Evolutionary conservation across 768 basidiomycete species (phyloP).

Genomic region (Lentinula guzmanii): DNA sequence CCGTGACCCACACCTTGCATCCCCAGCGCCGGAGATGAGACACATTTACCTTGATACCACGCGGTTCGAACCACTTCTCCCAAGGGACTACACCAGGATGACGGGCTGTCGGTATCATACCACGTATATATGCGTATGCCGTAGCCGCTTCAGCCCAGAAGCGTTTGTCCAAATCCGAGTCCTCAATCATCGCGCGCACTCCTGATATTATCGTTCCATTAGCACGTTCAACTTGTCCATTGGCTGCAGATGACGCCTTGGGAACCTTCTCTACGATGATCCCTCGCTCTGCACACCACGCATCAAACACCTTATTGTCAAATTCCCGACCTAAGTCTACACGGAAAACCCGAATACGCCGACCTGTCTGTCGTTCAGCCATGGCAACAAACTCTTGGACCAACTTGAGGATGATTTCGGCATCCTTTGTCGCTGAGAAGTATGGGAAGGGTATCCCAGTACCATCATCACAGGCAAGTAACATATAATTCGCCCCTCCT

Average conservation of each 20-base stretch:
- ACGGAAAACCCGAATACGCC: background rate
- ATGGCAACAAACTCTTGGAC: background rate
- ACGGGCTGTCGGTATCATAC: background rate
- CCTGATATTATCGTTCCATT: background rate
- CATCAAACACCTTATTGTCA: background rate
- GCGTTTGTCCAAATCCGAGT: background rate
- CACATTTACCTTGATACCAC: too few species aligned
- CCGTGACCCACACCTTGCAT: slow-evolving; percentile 8
- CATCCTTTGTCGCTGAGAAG: background rate
- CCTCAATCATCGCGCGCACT: background rate
- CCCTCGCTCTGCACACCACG: background rate
- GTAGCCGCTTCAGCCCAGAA: background rate
- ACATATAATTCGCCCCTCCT: too few species aligned
- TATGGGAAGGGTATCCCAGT: background rate
- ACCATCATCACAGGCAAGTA: background rate
- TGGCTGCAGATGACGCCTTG: background rate
- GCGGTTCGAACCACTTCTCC: background rate
- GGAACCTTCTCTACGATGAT: background rate
- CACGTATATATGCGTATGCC: background rate
- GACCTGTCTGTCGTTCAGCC: background rate
- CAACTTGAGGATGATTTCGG: background rate
- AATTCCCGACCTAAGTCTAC: background rate
- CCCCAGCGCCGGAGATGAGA: slow-evolving; percentile 12
- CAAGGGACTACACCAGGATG: background rate
- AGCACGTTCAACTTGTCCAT: background rate